Percentiles rank a stretch among this genome's conserved stretches.
phyloP scores from a whole-genome alignment of 768 basidiomycete species.

The Leccinum sublutescens region DNA sequence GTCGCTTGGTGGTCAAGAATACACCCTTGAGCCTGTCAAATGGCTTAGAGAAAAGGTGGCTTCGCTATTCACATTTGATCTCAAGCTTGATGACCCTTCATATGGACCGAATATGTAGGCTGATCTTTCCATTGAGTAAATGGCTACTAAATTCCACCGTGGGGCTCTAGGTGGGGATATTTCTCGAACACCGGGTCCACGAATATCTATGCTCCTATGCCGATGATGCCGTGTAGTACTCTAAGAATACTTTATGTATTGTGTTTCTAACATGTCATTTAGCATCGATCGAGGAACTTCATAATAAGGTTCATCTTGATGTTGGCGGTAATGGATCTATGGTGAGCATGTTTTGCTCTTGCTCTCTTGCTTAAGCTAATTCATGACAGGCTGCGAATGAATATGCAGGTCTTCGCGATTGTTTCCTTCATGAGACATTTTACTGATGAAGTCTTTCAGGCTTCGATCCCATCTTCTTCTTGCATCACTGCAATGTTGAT shows the following conservation, averaged over 20 bases:
- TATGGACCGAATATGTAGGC: slow-evolving; percentile 21
- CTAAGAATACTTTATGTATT: neutral
- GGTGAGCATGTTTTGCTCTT: slow-evolving; percentile 6
- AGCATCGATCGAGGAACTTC: slow-evolving; percentile 21
- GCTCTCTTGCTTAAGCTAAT: neutral
- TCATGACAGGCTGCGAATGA: slow-evolving; percentile 11
- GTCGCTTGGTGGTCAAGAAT: neutral
- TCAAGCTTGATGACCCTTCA: slow-evolving; percentile 6
- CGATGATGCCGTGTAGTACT: slow-evolving; percentile 3
- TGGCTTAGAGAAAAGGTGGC: slow-evolving; percentile 19
- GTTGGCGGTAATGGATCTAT: slow-evolving; percentile 15
- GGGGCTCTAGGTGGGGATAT: slow-evolving; percentile 17
- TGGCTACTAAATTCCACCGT: neutral
- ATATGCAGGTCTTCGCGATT: slow-evolving; percentile 15
- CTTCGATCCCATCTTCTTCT: slow-evolving; percentile 20
- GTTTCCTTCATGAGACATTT: neutral
- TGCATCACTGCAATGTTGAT: slow-evolving; percentile 21
- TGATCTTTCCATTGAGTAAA: neutral
- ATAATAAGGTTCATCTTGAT: slow-evolving; percentile 20
- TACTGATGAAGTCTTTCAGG: neutral
- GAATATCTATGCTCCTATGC: slow-evolving; percentile 3
- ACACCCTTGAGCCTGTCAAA: neutral
- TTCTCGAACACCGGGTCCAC: slow-evolving; percentile 4
- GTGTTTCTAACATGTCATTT: neutral
- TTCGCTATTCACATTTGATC: slow-evolving; percentile 14